These are phyloP conservation scores for Chrysanthemum seticuspe DNA, from an alignment of 129 eudicot species.

Conservation along the genomic window DNA sequence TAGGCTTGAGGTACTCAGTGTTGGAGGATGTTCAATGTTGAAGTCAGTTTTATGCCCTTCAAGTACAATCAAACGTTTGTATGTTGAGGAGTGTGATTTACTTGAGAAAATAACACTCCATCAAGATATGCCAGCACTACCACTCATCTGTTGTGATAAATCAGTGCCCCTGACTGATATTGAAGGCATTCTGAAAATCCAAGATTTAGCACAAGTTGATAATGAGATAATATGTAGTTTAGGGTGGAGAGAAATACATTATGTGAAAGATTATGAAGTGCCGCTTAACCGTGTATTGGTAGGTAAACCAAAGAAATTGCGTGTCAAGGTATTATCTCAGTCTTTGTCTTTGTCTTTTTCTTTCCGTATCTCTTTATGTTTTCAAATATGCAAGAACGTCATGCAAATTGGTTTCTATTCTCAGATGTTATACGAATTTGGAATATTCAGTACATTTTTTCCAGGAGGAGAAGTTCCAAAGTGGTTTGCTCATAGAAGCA, in stretches of 20 bases:
- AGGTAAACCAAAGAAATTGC: too few species aligned
- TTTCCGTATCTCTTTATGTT: too few species aligned
- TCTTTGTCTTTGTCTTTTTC: background rate
- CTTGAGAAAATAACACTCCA: background rate
- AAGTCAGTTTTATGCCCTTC: background rate
- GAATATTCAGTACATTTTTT: slow-evolving; percentile 20
- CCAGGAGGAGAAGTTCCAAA: slow-evolving; percentile 15
- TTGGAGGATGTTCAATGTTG: background rate
- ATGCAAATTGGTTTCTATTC: background rate
- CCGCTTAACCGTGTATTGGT: too few species aligned
- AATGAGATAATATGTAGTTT: background rate
- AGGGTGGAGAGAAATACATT: background rate
- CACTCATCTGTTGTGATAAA: background rate
- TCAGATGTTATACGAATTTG: slow-evolving; percentile 7
- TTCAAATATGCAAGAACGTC: background rate
- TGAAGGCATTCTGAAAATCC: background rate
- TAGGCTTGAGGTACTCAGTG: background rate
- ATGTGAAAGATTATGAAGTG: background rate
- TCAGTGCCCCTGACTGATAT: background rate
- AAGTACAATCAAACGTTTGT: background rate
- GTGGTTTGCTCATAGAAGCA: background rate
- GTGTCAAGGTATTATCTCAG: background rate
- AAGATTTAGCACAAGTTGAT: slow-evolving; percentile 4
- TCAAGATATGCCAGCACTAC: background rate
- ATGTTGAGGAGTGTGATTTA: background rate